Evolutionary conservation across 441 rosid genomes (phyloP).

Genomic region (Gossypium laxum): DNA sequence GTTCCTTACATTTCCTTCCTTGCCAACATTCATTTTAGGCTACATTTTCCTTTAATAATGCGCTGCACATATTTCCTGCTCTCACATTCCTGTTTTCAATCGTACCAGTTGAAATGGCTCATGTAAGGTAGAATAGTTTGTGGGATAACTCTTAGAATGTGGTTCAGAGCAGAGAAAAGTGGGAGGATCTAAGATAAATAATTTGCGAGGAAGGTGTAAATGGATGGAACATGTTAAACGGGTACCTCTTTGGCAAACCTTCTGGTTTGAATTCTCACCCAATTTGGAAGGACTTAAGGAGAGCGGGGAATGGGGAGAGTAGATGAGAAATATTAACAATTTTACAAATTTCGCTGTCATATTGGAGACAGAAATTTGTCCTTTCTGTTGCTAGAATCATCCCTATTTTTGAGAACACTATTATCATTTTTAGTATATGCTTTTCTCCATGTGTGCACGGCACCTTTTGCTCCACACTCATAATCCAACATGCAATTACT

Average conservation of each 20-base stretch:
- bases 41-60: slow-evolving; percentile 2
- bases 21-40: not conserved
- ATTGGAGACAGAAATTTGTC: not conserved
- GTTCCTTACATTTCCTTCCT: slow-evolving; percentile 5
- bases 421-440: not conserved
- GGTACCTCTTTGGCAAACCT: not conserved
- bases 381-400: not conserved
- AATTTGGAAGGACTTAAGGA: not conserved
- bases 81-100: not conserved
- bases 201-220: not conserved
- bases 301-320: not conserved
- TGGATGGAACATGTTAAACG: not conserved
- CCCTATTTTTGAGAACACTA: not conserved
- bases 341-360: not conserved
- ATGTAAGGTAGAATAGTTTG: not conserved
- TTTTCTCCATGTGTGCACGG: not conserved
- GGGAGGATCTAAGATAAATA: slow-evolving; percentile 3
- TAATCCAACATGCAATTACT: not conserved
- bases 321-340: not conserved
- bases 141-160: not conserved
- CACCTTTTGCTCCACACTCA: not conserved
- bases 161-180: not conserved
- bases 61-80: not conserved
- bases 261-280: not conserved
- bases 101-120: not conserved